Conservation (phyloP, 225 moss, liverwort and hornwort genomes). For the Takakia lepidozioides region DNA sequence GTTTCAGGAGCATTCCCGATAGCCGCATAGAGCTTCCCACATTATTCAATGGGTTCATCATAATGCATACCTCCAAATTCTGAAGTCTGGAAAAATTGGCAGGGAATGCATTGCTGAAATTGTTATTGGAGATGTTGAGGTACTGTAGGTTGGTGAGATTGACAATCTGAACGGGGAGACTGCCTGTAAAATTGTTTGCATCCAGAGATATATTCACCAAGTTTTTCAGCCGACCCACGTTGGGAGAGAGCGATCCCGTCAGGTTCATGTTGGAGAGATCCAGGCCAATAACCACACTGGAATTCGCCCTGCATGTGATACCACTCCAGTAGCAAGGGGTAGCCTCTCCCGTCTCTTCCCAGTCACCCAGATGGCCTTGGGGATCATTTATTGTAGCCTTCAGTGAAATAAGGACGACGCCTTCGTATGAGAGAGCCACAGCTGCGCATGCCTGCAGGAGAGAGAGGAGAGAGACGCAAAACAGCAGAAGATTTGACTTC, state of each 20-base stretch:
- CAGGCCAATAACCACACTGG: conserved; percentile 24
- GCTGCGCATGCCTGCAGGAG: no score
- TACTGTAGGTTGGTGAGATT: conserved; percentile 32
- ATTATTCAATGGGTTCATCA: no score
- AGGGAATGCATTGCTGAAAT: conserved; percentile 49
- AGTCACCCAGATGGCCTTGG: conserved; percentile 20
- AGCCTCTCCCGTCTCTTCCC: conserved; percentile 22
- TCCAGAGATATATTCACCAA: conserved; percentile 47
- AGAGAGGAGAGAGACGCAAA: no score
- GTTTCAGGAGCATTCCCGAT: no score
- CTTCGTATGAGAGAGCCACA: conserved; percentile 31
- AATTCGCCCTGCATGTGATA: conserved; percentile 23
- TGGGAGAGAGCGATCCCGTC: conserved; percentile 24
- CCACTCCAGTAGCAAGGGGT: conserved; percentile 43
- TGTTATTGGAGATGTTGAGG: conserved; percentile 64
- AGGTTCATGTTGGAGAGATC: conserved; percentile 45
- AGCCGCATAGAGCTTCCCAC: no score
- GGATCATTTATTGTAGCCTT: conserved; percentile 29
- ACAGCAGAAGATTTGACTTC: no score
- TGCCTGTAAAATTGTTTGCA: conserved; percentile 75
- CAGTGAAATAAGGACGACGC: conserved; percentile 25
- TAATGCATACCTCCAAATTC: conserved; percentile 32
- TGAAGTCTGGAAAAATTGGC: conserved; percentile 60
- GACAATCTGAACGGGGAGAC: conserved; percentile 40
- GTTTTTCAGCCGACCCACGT: conserved; percentile 23